Evolutionary conservation across 116 monocot genomes (phyloP).

Genomic region (Posidonia oceanica): DNA sequence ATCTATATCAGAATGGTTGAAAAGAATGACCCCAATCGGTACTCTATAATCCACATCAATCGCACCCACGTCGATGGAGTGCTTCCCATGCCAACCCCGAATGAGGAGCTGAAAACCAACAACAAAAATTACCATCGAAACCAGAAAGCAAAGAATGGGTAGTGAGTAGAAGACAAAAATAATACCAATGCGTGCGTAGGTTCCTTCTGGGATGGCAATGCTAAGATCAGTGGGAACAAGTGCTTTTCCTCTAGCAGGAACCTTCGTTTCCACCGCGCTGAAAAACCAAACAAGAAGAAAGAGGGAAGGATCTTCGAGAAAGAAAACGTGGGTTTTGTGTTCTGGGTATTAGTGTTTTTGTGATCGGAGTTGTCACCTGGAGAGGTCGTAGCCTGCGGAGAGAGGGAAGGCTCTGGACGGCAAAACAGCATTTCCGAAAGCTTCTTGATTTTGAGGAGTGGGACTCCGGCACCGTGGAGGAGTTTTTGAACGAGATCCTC

Average conservation of each 20-base stretch:
- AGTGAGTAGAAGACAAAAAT: neutral
- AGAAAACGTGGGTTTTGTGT: neutral
- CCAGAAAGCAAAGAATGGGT: constrained; percentile 4
- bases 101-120: constrained; percentile 40
- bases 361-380: constrained; percentile 25
- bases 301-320: neutral
- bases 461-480: neutral
- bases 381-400: constrained; percentile 82
- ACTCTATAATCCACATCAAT: constrained; percentile 90
- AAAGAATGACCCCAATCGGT: constrained; percentile 44
- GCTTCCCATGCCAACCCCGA: constrained; percentile 95
- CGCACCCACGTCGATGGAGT: constrained; percentile 85
- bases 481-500: constrained; percentile 45
- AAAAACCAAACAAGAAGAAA: neutral
- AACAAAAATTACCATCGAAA: neutral
- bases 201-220: constrained; percentile 65
- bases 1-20: constrained; percentile 59
- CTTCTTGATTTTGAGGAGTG: constrained; percentile 66
- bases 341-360: neutral
- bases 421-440: constrained; percentile 59
- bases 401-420: constrained; percentile 47
- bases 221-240: constrained; percentile 87
- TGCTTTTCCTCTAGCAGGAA: constrained; percentile 71
- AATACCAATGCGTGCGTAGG: constrained; percentile 71
- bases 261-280: constrained; percentile 42